phyloP scores from a whole-genome alignment of 176 grass and related monocot species.

The Cymbopogon citratus region DNA sequence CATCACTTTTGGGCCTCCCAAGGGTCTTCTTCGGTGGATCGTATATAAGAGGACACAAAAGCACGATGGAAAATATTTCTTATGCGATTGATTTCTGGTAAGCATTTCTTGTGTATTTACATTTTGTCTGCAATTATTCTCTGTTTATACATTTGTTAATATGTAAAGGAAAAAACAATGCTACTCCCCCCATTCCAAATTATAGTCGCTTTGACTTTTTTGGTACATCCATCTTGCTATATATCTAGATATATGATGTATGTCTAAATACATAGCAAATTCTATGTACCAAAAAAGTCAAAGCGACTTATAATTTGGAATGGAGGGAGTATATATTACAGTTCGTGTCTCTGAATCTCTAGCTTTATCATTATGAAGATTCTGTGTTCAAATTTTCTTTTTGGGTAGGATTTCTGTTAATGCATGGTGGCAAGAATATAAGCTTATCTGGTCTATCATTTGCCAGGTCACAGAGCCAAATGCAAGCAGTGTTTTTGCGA shows the following conservation, averaged over 20 bases:
- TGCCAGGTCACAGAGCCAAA: slow-evolving; percentile 89
- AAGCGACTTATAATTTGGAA: no score
- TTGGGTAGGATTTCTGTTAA: neutral
- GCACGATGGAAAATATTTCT: slow-evolving; percentile 95
- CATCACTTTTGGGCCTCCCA: slow-evolving; percentile 75
- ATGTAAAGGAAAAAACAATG: neutral
- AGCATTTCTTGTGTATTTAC: neutral
- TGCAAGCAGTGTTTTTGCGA: slow-evolving; percentile 88
- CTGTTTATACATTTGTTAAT: neutral
- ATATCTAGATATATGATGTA: no score
- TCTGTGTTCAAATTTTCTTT: neutral
- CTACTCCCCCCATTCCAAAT: no score
- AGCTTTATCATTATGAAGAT: neutral
- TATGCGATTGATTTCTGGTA: slow-evolving; percentile 97
- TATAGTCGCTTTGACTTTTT: no score
- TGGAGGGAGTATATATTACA: no score
- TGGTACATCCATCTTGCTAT: no score
- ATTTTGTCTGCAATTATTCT: neutral
- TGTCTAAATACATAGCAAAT: no score
- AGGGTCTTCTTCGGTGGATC: slow-evolving; percentile 99
- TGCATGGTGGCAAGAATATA: slow-evolving; percentile 17
- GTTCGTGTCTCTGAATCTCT: slow-evolving; percentile 3
- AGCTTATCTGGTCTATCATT: slow-evolving; percentile 31
- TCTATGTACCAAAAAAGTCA: no score
- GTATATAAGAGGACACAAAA: slow-evolving; percentile 91